Percentiles rank a stretch among this genome's conserved stretches.
These are phyloP conservation scores for Limonium bicolor DNA, from an alignment of 148 eudicot genomes.

Conservation along the genomic window DNA sequence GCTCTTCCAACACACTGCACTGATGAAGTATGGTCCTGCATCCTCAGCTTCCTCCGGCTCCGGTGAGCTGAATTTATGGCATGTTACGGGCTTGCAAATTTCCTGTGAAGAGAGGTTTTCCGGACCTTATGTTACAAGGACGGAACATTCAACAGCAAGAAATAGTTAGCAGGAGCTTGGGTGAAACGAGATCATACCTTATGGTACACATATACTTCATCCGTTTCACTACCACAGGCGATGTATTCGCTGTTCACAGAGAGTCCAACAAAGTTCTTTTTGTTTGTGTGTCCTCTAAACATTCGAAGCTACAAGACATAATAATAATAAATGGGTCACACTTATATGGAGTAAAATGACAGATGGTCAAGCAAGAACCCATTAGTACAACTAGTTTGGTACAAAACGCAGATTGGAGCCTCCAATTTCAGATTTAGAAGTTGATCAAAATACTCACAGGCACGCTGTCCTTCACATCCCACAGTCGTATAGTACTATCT, in stretches of 20 bases:
- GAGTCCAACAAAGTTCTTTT: conserved; percentile 90
- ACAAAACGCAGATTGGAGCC: no score
- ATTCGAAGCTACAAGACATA: conserved; percentile 48
- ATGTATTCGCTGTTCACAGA: conserved; percentile 71
- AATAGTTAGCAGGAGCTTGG: no score
- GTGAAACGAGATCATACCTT: conserved; percentile 65
- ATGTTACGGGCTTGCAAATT: conserved; percentile 66
- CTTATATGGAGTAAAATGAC: no score
- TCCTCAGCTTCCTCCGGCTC: conserved; percentile 60
- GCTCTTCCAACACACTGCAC: conserved; percentile 91
- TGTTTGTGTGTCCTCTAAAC: conserved; percentile 75
- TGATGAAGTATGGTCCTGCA: conserved; percentile 63
- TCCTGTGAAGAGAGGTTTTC: conserved; percentile 24
- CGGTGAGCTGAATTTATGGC: conserved; percentile 53
- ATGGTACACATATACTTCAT: conserved; percentile 80
- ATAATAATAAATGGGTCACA: no score
- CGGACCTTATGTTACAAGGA: neutral
- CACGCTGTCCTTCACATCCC: conserved; percentile 57
- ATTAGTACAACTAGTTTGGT: no score
- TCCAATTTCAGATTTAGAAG: neutral
- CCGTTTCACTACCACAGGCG: conserved; percentile 91
- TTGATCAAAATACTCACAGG: conserved; percentile 43
- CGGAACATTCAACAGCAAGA: no score
- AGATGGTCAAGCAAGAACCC: no score
- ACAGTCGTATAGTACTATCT: conserved; percentile 57